Base-by-base conservation (phyloP, 805 yeast genomes). In the Starmerella geochares region DNA sequence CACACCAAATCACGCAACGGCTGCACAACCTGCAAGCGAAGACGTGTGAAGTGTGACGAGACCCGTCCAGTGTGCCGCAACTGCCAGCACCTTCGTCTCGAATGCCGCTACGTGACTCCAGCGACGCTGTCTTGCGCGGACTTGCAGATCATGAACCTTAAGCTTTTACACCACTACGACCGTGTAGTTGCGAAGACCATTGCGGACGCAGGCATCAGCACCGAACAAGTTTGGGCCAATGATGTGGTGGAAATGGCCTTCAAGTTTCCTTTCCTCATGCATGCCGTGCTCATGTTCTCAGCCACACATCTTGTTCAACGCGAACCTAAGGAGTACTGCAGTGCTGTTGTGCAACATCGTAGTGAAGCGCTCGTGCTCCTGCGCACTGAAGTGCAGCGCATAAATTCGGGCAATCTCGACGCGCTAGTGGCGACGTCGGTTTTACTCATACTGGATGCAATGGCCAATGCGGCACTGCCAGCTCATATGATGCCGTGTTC, bases 31-130 rank as follows among this genome's bases (percentile, higher is more conserved):
- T 88, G 97, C 67, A 88, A 88, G 62, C 75, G 78, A 55, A 75
- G 97, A 59, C 71, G 96, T 46, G 96, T 90, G 36, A 88, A 88
- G 63, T 88, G 97, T 71, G 96, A 88, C 63, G 96, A 90, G 65
- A 69, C 70, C 0, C 82, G 79, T 53, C 96, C 96, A 0, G 63
- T 70, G 7, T 88, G 97, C 65, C 69, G 70, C 20, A 86, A 86
- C 66, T 88, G 97, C 66, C 67, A 71, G 44, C 80, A 86, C 54
- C 77, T 88, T 79, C 81, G 83, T 20, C 71, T 88, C 31, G 81
- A 76, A 24, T 88, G 97, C 67, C 75, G 81, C 2, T 87, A 83
- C 60, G 60, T 62, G 49, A 40, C 61, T 48, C 52, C 69, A 54
- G 45, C 66, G 52, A 38, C 60, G 55, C 49, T 62, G 52, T 62